Base-by-base conservation (phyloP, 1,284 basidiomycete species). In the Trametes polyzona region DNA sequence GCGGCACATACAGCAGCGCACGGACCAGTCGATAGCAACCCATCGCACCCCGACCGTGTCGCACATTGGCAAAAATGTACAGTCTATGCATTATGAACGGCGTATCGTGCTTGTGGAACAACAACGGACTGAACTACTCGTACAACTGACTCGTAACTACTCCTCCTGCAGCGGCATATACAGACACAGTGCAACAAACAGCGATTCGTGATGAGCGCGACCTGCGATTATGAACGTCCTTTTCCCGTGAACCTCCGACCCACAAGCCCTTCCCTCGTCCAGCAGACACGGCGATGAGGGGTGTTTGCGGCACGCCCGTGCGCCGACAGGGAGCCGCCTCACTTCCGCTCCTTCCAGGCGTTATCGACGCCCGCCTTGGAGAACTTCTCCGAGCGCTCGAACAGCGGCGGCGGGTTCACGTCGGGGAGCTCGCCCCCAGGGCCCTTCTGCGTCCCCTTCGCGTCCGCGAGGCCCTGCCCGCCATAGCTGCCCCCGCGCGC, bases 301-400 rank as follows among this genome's bases (percentile, higher is more conserved):
- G 21, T n/a, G 35, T 37, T 32, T 19, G 33, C 39, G 52, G 49
- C 37, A n/a, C 12, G 27, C 19, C n/a, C n/a, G n/a, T n/a, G n/a
- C n/a, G n/a, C n/a, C n/a, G n/a, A 39, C 17, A 14, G 17, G 8
- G 6, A 14, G 11, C 8, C 36, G 36, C 53, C n/a, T 64, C 59
- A 63, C 52, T 78, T 79, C 63, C 78, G 71, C 61, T 69, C 65
- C 71, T 77, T 78, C 80, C 78, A 79, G 51, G 76, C 77, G 40
- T 75, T 74, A 59, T 78, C 69, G 44, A 79, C 66, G 46, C 77
- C 82, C 57, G 74, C 69, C 65, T 74, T 79, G 46, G 77, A 76
- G 70, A 74, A 78, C 60, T 74, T 72, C 67, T 76, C 75, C n/a
- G 76, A 77, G 44, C 21, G 66, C 73, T 40, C 74, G 63, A 32